Conservation (phyloP, 2,329 filamentous ascomycete species). For the Cephalotrichum gorgonifer region DNA sequence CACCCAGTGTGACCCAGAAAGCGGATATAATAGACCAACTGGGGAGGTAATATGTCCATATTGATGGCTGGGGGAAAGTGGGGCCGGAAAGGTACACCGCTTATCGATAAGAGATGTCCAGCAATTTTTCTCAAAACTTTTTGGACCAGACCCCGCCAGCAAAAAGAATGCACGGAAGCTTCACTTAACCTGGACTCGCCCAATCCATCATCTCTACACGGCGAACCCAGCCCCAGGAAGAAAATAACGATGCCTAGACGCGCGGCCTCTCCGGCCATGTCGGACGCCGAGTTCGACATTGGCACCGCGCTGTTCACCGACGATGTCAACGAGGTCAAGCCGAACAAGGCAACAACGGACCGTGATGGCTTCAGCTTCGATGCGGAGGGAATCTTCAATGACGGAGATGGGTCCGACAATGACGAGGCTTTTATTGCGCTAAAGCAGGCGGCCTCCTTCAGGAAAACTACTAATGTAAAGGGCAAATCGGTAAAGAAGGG, state of each 20-base stretch:
- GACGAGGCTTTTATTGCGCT: constrained; percentile 83
- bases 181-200: background rate
- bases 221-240: constrained; percentile 8
- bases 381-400: constrained; percentile 51
- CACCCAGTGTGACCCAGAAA: too few relatives aligned
- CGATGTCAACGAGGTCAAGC: constrained; percentile 33
- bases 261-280: constrained; percentile 68
- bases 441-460: constrained; percentile 75
- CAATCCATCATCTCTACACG: background rate
- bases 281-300: constrained; percentile 89
- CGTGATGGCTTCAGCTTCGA: constrained; percentile 40
- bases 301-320: constrained; percentile 63
- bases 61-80: background rate
- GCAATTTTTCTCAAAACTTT: background rate
- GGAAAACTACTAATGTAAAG: constrained; percentile 73
- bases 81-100: background rate
- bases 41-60: background rate
- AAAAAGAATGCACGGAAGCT: background rate
- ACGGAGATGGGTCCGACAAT: constrained; percentile 36
- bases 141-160: background rate
- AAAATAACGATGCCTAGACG: constrained; percentile 53
- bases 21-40: background rate
- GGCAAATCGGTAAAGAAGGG: constrained; percentile 86
- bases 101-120: constrained; percentile 26
- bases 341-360: constrained; percentile 19